Evolutionary conservation across 1,284 basidiomycete species (phyloP).

Genomic region (Melampsora larici-populina): DNA sequence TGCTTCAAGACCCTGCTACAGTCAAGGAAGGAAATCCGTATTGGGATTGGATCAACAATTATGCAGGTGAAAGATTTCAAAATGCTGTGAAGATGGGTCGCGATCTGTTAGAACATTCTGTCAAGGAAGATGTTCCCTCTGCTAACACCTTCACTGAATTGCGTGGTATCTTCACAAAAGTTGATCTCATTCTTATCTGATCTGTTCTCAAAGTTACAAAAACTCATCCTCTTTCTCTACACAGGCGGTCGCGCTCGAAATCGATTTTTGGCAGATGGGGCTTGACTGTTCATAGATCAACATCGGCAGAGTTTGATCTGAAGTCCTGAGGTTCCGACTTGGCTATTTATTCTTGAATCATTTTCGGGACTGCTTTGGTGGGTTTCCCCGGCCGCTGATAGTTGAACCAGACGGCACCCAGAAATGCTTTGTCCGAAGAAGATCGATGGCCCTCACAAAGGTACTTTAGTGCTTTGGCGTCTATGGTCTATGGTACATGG

Average conservation of each 20-base stretch:
- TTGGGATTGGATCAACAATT: slow-evolving; percentile 49
- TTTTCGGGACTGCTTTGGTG: no score
- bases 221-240: neutral
- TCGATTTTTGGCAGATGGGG: slow-evolving; percentile 21
- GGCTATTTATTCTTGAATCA: no score
- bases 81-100: neutral
- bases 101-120: neutral
- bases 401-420: no score
- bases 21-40: slow-evolving; percentile 69
- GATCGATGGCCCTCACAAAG: no score
- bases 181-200: slow-evolving; percentile 69
- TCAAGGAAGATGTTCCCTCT: neutral
- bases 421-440: no score
- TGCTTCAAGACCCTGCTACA: slow-evolving; percentile 65
- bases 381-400: no score
- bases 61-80: slow-evolving; percentile 18
- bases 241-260: slow-evolving; percentile 11
- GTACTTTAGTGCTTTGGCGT: no score
- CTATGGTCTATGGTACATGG: no score
- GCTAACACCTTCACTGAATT: slow-evolving; percentile 62
- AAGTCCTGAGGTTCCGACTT: no score
- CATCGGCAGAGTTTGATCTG: no score
- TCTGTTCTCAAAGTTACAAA: slow-evolving; percentile 47
- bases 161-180: slow-evolving; percentile 69
- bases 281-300: neutral